phyloP scores from a whole-genome alignment of 2,329 filamentous ascomycete species.

The Alternaria sp. region DNA sequence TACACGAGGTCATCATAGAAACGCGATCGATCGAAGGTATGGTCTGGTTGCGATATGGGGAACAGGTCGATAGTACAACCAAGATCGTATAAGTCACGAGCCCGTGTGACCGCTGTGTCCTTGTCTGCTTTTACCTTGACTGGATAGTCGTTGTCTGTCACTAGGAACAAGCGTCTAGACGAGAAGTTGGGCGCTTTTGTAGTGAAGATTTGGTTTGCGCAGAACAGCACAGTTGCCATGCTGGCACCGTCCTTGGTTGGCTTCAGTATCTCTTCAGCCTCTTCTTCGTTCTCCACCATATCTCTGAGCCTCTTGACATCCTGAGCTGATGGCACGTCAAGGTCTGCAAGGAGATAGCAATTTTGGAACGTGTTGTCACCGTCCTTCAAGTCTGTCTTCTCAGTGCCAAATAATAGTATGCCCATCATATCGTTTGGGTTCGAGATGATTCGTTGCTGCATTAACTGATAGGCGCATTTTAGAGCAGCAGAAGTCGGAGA shows the following conservation, averaged over 20 bases:
- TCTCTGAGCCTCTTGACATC: constrained; percentile 83
- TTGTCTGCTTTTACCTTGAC: constrained; percentile 73
- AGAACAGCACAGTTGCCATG: constrained; percentile 92
- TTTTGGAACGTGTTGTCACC: constrained; percentile 76
- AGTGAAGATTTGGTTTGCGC: constrained; percentile 95
- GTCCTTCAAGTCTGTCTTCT: constrained; percentile 66
- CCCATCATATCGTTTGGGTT: constrained; percentile 98
- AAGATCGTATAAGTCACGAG: constrained; percentile 93
- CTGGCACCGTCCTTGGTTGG: constrained; percentile 74
- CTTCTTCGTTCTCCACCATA: constrained; percentile 80
- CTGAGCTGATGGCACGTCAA: constrained; percentile 84
- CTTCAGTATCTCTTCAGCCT: constrained; percentile 71
- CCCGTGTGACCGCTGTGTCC: constrained; percentile 81
- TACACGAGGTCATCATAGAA: constrained; percentile 99
- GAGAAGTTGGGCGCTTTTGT: constrained; percentile 94
- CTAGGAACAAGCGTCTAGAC: constrained; percentile 90
- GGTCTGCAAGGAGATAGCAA: constrained; percentile 88
- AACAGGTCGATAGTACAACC: constrained; percentile 93
- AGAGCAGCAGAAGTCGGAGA: constrained; percentile 83
- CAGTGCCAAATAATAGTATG: constrained; percentile 87
- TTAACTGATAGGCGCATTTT: constrained; percentile 92
- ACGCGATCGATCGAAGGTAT: constrained; percentile 79
- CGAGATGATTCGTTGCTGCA: constrained; percentile 98
- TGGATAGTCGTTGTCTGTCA: constrained; percentile 92
- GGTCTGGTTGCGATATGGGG: constrained; percentile 76